Conservation (phyloP, 2,329 filamentous ascomycete species). For the Alternaria atra region DNA sequence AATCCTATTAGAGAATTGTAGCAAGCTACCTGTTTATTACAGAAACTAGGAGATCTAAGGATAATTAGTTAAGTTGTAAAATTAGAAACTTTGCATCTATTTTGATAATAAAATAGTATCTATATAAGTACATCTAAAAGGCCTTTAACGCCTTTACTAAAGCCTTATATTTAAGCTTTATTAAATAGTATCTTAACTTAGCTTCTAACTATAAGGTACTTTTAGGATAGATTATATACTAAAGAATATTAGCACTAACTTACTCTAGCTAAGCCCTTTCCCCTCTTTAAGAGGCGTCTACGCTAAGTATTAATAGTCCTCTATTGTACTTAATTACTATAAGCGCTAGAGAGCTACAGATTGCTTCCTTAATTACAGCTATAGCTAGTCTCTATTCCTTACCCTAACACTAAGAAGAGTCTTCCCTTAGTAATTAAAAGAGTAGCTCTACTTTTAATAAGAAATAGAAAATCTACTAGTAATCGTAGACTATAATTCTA, state of each 20-base stretch:
- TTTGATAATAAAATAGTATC: slow-evolving; percentile 1
- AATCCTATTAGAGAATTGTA: not conserved
- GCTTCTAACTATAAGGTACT: slow-evolving; percentile 1
- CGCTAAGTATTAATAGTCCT: not conserved
- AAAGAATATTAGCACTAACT: not conserved
- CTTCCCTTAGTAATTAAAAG: not conserved
- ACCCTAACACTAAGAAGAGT: not conserved
- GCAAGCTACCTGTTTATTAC: slow-evolving; percentile 1
- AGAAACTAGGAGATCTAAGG: not conserved
- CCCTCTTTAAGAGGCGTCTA: not conserved
- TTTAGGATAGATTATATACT: not conserved
- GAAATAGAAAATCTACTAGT: slow-evolving; percentile 1
- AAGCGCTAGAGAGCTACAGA: no score
- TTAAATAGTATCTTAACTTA: not conserved
- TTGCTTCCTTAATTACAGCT: no score
- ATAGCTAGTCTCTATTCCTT: not conserved
- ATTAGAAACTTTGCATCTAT: not conserved
- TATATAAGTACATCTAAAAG: slow-evolving; percentile 7
- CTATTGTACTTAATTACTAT: not conserved
- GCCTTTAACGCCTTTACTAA: not conserved
- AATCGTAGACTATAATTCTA: slow-evolving; percentile 6
- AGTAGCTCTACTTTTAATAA: slow-evolving; percentile 1
- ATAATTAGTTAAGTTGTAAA: not conserved
- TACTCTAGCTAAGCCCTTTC: not conserved
- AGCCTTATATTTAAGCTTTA: not conserved